These are phyloP conservation scores for Xylariaceae sp. DNA, from an alignment of 2,329 filamentous ascomycete species.

Conservation along the genomic window DNA sequence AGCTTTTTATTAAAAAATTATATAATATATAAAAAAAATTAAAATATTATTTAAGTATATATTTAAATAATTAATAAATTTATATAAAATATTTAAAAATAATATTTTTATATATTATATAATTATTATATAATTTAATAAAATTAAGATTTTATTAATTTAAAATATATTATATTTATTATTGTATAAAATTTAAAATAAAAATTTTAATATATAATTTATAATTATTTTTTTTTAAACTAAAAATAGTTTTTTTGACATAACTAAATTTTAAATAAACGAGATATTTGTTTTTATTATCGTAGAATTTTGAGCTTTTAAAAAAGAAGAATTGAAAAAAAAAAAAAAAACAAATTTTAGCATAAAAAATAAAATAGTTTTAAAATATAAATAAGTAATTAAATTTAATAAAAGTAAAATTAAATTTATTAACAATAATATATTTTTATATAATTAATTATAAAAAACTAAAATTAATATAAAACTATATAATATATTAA, in stretches of 20 bases:
- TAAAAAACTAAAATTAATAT: background rate
- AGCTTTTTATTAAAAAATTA: too few species aligned
- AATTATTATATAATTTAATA: background rate
- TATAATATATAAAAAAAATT: too few species aligned
- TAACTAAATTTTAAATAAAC: conserved; percentile 1
- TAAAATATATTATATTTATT: background rate
- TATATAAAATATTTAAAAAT: background rate
- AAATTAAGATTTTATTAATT: background rate
- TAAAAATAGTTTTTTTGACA: background rate
- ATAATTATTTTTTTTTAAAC: background rate
- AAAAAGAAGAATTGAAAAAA: background rate
- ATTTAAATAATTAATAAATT: background rate
- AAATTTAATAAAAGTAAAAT: background rate
- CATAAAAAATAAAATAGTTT: background rate
- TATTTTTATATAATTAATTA: background rate
- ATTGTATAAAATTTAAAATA: background rate
- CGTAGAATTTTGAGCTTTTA: background rate
- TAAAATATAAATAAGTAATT: background rate
- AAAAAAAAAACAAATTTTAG: background rate
- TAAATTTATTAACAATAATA: background rate
- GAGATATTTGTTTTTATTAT: background rate
- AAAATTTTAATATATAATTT: background rate
- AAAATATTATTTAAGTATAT: too few species aligned
- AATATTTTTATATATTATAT: background rate
- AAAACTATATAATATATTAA: background rate